These are phyloP conservation scores for Trichopus zeylanicus DNA, from an alignment of 116 monocot genomes.

Conservation along the genomic window DNA sequence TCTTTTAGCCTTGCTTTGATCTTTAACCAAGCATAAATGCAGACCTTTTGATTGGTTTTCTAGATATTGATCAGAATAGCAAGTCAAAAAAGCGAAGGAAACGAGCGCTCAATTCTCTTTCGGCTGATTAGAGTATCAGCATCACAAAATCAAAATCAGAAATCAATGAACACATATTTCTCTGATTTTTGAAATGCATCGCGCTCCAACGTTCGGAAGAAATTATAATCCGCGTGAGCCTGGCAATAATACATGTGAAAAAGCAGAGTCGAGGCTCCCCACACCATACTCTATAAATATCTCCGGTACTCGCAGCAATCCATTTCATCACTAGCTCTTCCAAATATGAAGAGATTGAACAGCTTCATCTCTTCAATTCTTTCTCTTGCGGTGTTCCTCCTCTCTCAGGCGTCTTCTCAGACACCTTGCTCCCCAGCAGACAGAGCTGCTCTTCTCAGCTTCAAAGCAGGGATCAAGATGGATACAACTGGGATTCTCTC, in stretches of 20 bases:
- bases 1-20: too few species aligned
- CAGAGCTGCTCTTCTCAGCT: constrained; percentile 51
- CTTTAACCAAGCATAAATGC: too few species aligned
- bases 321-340: not conserved
- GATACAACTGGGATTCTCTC: constrained; percentile 75
- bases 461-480: constrained; percentile 53
- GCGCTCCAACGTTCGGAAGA: constrained; percentile 45
- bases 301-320: not conserved
- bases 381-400: not conserved
- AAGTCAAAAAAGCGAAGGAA: too few species aligned
- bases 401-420: not conserved
- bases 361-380: not conserved
- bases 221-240: constrained; percentile 11
- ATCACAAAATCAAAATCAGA: too few species aligned
- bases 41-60: too few species aligned
- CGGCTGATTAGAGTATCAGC: too few species aligned
- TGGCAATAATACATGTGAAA: constrained; percentile 23
- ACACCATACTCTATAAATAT: constrained; percentile 9
- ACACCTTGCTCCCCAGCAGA: constrained; percentile 36
- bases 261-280: not conserved
- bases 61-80: too few species aligned
- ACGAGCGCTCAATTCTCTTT: too few species aligned
- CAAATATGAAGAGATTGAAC: not conserved
- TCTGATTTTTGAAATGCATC: not conserved
- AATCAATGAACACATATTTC: too few species aligned